phyloP scores from a whole-genome alignment of 2,329 filamentous ascomycete species.

The Cladophialophora carrionii region DNA sequence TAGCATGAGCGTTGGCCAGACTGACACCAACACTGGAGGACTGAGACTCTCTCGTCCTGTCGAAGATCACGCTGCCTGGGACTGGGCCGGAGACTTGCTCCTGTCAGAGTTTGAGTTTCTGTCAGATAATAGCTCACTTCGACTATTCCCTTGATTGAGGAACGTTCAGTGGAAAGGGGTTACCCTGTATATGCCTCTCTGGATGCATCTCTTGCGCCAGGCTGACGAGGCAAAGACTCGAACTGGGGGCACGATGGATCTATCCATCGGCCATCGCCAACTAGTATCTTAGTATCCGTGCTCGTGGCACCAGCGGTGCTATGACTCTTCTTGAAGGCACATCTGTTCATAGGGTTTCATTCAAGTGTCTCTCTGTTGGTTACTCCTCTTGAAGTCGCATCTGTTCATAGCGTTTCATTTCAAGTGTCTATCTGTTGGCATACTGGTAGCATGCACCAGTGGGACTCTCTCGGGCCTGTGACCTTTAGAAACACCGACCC shows the following conservation, averaged over 20 bases:
- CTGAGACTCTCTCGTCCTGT: background rate
- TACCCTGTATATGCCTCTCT: slow-evolving; percentile 2
- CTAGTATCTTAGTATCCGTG: background rate
- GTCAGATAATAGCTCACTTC: slow-evolving; percentile 11
- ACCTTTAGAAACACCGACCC: background rate
- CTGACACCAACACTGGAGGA: background rate
- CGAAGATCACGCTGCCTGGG: slow-evolving; percentile 8
- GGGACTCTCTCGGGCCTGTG: background rate
- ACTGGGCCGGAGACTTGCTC: slow-evolving; percentile 8
- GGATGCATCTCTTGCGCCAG: background rate
- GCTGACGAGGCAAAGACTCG: slow-evolving; percentile 3
- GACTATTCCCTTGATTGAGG: slow-evolving; percentile 10
- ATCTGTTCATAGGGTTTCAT: too few relatives aligned
- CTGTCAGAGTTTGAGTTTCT: slow-evolving; percentile 15
- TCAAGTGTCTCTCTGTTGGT: too few relatives aligned
- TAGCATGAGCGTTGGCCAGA: background rate
- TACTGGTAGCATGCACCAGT: background rate
- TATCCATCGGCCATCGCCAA: background rate
- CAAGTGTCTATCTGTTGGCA: slow-evolving; percentile 7
- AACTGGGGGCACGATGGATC: slow-evolving; percentile 2
- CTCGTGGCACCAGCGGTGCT: slow-evolving; percentile 1
- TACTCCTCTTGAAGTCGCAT: background rate
- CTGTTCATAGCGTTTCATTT: slow-evolving; percentile 2
- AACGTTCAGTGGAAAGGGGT: slow-evolving; percentile 2
- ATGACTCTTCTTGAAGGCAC: too few relatives aligned